A percentile compares a stretch with the other conserved stretches of the same genome.
These are phyloP conservation scores for Fusarium acutatum DNA, from an alignment of 2,329 filamentous ascomycete species.

Conservation along the genomic window DNA sequence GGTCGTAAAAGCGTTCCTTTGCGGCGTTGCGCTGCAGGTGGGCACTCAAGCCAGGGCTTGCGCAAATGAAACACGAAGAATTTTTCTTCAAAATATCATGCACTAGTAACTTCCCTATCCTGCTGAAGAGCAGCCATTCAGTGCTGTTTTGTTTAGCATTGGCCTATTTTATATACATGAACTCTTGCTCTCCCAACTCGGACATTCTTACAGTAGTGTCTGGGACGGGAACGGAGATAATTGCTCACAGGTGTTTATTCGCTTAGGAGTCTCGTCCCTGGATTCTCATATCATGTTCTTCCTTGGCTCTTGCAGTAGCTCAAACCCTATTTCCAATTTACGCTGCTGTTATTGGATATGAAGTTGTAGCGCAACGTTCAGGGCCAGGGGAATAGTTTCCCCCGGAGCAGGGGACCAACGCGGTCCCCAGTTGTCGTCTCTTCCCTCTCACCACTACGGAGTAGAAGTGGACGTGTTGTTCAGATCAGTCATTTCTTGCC, in stretches of 20 bases:
- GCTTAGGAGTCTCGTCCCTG: background rate
- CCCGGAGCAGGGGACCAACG: background rate
- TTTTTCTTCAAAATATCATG: background rate
- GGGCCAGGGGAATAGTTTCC: background rate
- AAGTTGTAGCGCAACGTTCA: background rate
- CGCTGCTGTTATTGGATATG: background rate
- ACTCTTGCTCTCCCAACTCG: rapidly evolving
- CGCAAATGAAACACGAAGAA: background rate
- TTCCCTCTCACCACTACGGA: background rate
- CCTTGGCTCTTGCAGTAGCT: background rate
- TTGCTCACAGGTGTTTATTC: background rate
- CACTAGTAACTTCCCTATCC: rapidly evolving
- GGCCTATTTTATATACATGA: background rate
- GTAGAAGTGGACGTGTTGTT: background rate
- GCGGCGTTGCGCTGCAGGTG: background rate
- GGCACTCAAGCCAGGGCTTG: background rate
- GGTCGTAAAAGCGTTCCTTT: background rate
- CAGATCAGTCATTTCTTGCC: background rate
- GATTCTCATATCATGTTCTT: background rate
- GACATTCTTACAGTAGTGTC: rapidly evolving
- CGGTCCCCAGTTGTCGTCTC: background rate
- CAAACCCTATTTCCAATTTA: background rate
- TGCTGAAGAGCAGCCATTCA: rapidly evolving
- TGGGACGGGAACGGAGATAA: background rate
- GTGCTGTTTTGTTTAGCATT: rapidly evolving